These are phyloP conservation scores for Suillus clintonianus DNA, from an alignment of 768 basidiomycete genomes.

Conservation along the genomic window DNA sequence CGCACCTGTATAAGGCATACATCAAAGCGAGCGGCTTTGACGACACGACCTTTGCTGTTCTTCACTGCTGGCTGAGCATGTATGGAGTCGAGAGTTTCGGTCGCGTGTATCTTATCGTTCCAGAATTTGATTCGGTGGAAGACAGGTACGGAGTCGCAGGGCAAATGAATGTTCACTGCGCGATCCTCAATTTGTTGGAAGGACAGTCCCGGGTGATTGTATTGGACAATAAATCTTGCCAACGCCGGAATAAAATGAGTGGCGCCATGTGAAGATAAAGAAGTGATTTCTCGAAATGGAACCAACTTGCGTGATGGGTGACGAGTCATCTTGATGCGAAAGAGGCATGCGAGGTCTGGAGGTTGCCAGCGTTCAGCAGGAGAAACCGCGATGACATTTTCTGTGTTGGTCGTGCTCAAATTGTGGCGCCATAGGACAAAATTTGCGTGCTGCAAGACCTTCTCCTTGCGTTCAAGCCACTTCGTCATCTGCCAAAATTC, in stretches of 20 bases:
- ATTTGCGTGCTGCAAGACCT: conserved; percentile 23
- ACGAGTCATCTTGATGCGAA: no score
- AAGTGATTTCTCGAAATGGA: no score
- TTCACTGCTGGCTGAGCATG: conserved; percentile 27
- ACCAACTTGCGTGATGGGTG: no score
- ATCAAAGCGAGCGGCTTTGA: conserved; percentile 31
- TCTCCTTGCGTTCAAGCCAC: conserved; percentile 37
- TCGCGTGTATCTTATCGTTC: not conserved
- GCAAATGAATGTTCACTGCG: conserved; percentile 13
- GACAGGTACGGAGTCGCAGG: conserved; percentile 20
- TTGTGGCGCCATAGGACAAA: conserved; percentile 23
- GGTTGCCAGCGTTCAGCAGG: no score
- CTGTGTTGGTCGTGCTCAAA: no score
- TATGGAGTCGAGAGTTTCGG: conserved; percentile 27
- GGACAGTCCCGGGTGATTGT: conserved; percentile 17
- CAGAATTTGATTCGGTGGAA: conserved; percentile 36
- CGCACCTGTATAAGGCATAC: conserved; percentile 24
- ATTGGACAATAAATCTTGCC: conserved; percentile 22
- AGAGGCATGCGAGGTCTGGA: no score
- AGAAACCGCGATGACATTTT: no score
- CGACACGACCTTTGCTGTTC: no score
- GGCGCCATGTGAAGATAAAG: conserved; percentile 26
- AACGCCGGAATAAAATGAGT: conserved; percentile 27
- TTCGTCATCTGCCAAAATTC: conserved; percentile 39
- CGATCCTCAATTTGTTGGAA: conserved; percentile 16